Conservation (phyloP, 768 basidiomycete genomes). For the Russula brevipes region DNA sequence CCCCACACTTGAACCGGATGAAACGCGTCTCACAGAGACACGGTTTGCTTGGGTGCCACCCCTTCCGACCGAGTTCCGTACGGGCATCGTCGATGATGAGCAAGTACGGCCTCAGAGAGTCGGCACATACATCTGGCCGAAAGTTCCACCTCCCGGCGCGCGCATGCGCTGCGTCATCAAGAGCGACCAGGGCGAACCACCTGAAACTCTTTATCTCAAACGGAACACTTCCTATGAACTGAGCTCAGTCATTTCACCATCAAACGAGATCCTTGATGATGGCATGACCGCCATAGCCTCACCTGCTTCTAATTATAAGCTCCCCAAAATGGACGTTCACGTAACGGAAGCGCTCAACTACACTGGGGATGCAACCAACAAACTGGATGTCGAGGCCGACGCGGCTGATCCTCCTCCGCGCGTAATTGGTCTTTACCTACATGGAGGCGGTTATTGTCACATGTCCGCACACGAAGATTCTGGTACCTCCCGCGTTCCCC, state of each 20-base stretch:
- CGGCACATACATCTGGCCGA: slow-evolving; percentile 48
- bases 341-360: slow-evolving; percentile 13
- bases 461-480: slow-evolving; percentile 51
- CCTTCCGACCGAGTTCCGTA: slow-evolving; percentile 37
- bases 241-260: background rate
- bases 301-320: slow-evolving; percentile 1
- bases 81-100: slow-evolving; percentile 40
- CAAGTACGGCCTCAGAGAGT: slow-evolving; percentile 40
- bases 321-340: background rate
- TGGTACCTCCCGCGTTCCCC: slow-evolving; percentile 45
- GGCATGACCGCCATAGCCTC: background rate
- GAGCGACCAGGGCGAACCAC: background rate
- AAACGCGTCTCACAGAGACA: slow-evolving; percentile 39
- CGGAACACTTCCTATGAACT: background rate
- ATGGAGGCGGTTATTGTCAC: slow-evolving; percentile 53
- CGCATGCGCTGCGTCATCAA: background rate
- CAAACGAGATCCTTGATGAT: background rate
- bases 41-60: slow-evolving; percentile 47
- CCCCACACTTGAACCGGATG: slow-evolving; percentile 37
- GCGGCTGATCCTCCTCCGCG: slow-evolving; percentile 29
- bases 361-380: background rate
- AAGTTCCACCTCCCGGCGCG: slow-evolving; percentile 28
- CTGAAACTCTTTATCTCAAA: background rate
- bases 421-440: slow-evolving; percentile 47
- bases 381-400: slow-evolving; percentile 29